Base-by-base conservation (phyloP, 768 basidiomycete genomes). In the Favolaschia claudopus region DNA sequence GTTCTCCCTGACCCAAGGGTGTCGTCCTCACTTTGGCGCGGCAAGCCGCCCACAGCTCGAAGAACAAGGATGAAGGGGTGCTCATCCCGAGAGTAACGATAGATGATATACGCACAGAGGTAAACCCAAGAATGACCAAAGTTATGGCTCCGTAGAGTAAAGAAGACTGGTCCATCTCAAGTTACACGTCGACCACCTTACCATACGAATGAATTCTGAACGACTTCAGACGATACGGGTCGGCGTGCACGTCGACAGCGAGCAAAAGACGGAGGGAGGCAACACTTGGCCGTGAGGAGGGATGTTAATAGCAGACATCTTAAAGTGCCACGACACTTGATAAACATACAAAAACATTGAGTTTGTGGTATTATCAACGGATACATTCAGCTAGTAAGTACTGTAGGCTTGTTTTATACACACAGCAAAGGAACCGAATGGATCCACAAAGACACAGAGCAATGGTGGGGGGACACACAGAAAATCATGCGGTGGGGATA, bases 41-140 rank as follows among this genome's bases (percentile, higher is more conserved):
- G 33, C 49, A 38, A 68, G 76, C 63, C 74, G 80, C 91, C 87
- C 87, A 75, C 67, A 70, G 79, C 88, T 93, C 92, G 79, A 89
- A 93, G 91, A 93, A 93, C 91, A 93, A 93, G 91, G 91, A 93
- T 93, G 92, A 91, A 84, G 55, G 77, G 79, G 77, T 74, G 65
- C 77, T 85, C 88, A 91, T 91, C 91, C 75, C 68, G 46, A 29
- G 0, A 20, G 56, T 19, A 57, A 37, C 42, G 22, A 58, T 20
- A 3, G 33, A 36, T 28, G 38, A 6, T 12, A 66, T 34, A 77
- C 81, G 77, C 68, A 82, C 81, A 69, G 74, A 66, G 43, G 74
- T 54, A 24, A 79, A 47, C 54, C 70, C 69, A 27, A 71, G 73
- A 20, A 65, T 67, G 15, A 75, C 60, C 20, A 77, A 40, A 45